phyloP scores from a whole-genome alignment of 371 early-diverging fungal genomes.

The Capillidium rhysosporum region DNA sequence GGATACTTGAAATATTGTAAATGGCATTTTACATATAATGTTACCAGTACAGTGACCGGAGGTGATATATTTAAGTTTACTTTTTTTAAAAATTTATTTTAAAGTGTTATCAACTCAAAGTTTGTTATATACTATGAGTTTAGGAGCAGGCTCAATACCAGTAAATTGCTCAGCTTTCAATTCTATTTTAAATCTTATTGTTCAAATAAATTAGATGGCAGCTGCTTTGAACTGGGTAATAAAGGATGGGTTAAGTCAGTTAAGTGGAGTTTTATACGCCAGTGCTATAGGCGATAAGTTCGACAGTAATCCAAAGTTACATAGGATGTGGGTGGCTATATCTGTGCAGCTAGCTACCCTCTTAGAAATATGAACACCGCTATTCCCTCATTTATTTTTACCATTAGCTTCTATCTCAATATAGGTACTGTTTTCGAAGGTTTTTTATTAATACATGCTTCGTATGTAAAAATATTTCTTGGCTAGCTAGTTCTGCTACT shows the following conservation, averaged over 20 bases:
- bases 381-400: slow-evolving; percentile 42
- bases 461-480: slow-evolving; percentile 52
- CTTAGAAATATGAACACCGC: slow-evolving; percentile 45
- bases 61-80: slow-evolving; percentile 13
- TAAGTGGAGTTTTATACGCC: slow-evolving; percentile 66
- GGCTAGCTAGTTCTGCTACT: slow-evolving; percentile 53
- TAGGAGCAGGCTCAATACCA: slow-evolving; percentile 40
- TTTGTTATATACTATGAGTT: slow-evolving; percentile 46
- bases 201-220: slow-evolving; percentile 19
- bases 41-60: slow-evolving; percentile 46
- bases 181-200: neutral
- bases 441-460: neutral
- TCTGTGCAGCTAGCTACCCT: slow-evolving; percentile 43
- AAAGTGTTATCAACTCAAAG: slow-evolving; percentile 49
- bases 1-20: slow-evolving; percentile 40
- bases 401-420: slow-evolving; percentile 47
- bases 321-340: slow-evolving; percentile 36
- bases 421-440: slow-evolving; percentile 18
- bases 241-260: slow-evolving; percentile 65
- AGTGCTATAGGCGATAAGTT: slow-evolving; percentile 36
- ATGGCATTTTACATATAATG: slow-evolving; percentile 48
- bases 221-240: slow-evolving; percentile 71
- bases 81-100: neutral
- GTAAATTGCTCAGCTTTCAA: slow-evolving; percentile 5
- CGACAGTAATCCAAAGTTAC: slow-evolving; percentile 54